Percentiles rank a stretch among this genome's conserved stretches.
Evolutionary conservation across 2,329 filamentous ascomycete genomes (phyloP).

Genomic region (Alternaria metachromatica): DNA sequence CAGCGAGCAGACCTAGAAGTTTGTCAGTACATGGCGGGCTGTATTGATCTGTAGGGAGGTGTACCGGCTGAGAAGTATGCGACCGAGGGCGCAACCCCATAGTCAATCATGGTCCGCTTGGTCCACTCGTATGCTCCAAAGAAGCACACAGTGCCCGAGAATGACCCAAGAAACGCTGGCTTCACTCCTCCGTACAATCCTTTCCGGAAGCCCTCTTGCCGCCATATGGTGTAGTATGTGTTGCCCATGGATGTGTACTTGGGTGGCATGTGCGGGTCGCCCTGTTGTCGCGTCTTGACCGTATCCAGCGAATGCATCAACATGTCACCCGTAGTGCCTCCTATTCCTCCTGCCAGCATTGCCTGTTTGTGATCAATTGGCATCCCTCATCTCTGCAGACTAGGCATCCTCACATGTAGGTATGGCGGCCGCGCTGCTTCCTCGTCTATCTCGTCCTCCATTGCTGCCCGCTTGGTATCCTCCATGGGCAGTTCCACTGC

Average conservation of each 20-base stretch:
- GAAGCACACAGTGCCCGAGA: slow-evolving; percentile 92
- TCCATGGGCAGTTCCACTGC: slow-evolving; percentile 28
- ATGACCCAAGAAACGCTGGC: slow-evolving; percentile 88
- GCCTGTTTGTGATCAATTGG: slow-evolving; percentile 62
- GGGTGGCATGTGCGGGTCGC: slow-evolving; percentile 89
- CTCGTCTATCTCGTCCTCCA: slow-evolving; percentile 43
- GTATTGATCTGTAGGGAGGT: slow-evolving; percentile 19
- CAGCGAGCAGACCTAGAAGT: slow-evolving; percentile 80
- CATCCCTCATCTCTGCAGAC: slow-evolving; percentile 5
- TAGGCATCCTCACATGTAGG: slow-evolving; percentile 51
- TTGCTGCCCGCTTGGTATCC: slow-evolving; percentile 22
- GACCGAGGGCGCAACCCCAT: slow-evolving; percentile 79
- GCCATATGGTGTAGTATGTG: slow-evolving; percentile 90
- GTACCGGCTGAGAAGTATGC: slow-evolving; percentile 85
- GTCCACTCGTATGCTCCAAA: slow-evolving; percentile 97
- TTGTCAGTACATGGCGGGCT: not conserved
- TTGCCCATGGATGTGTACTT: slow-evolving; percentile 90
- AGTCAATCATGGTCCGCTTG: slow-evolving; percentile 87
- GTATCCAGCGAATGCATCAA: slow-evolving; percentile 99
- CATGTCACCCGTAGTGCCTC: slow-evolving; percentile 93
- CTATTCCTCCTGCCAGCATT: slow-evolving; percentile 93
- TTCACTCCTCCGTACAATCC: slow-evolving; percentile 94
- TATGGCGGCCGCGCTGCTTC: slow-evolving; percentile 57
- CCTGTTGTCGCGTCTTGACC: slow-evolving; percentile 97
- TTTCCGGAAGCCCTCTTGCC: slow-evolving; percentile 85